Evolutionary conservation across 2,329 filamentous ascomycete species (phyloP), one percentile per base, ranked within the genome.

Genomic region (Rhinocladiella similis): DNA sequence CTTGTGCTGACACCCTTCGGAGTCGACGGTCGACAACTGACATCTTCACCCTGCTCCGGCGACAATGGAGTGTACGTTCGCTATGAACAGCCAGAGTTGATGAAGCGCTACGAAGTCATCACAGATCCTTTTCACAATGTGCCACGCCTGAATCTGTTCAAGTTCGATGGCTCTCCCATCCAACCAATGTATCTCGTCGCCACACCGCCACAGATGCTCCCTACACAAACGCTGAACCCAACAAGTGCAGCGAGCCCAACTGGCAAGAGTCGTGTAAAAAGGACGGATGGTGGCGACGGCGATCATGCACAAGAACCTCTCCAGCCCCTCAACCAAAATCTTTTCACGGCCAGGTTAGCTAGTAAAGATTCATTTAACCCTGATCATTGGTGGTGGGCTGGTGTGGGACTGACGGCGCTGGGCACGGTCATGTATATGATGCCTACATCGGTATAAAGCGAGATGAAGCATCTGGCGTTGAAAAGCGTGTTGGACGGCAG

Each of bases 131-230:
- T 86, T 70, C 81, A 85, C 69, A 80, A 83, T 50, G 77, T 84
- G 56, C 77, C 75, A 42, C 83, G 86, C 52, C 80, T 90, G 20
- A 83, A 88, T 62, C 78, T 90, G 45, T 86, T 77, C 70, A 70
- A 80, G 64, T 83, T 80, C 64, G 83, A 89, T 67, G 87, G 86
- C 56, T 72, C 83, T 1, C 85, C 84, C 10, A 74, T 88, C 72
- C 81, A 86, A 63, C 86, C 87, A 10, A 79, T 90, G 77, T 90
- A 87, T 70, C 77, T 88, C 45, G 81, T 80, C 61, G 83, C 80
- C 67, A 77, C 72, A 12, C 82, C 85, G 4, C 86, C 87, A 0
- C 73, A 85, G 66, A 90, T 90, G 85, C 80, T 89, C 5, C 86
- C 87, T 1, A 89, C 86, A 2, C 76, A 77, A 10, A 88, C 84